Conservation (phyloP, 75 land plant species). For the Adiantum capillusveneris region DNA sequence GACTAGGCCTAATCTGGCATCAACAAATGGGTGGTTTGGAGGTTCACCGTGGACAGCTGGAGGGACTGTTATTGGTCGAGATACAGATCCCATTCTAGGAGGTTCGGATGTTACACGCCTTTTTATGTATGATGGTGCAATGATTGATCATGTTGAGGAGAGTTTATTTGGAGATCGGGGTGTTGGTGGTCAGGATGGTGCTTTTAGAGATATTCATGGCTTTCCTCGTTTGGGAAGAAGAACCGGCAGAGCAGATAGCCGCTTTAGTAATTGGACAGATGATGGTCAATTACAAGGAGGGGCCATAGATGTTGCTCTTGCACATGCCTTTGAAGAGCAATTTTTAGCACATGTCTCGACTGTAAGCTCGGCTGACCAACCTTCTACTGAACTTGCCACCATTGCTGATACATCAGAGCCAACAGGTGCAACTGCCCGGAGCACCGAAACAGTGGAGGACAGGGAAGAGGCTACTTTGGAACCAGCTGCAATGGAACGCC, state of each 20-base stretch:
- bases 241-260: slow-evolving; percentile 55
- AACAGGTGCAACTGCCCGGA: slow-evolving; percentile 2
- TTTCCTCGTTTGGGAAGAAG: slow-evolving; percentile 66
- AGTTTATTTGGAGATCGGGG: slow-evolving; percentile 63
- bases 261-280: slow-evolving; percentile 77
- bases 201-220: slow-evolving; percentile 62
- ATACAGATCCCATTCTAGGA: slow-evolving; percentile 53
- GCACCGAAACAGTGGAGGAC: slow-evolving; percentile 1
- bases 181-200: slow-evolving; percentile 50
- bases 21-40: slow-evolving; percentile 24
- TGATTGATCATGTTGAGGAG: slow-evolving; percentile 43
- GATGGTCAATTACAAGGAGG: slow-evolving; percentile 93
- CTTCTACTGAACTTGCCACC: slow-evolving; percentile 15
- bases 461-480: background rate
- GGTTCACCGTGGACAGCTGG: slow-evolving; percentile 51
- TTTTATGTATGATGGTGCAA: slow-evolving; percentile 75
- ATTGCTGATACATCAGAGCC: slow-evolving; percentile 4
- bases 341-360: slow-evolving; percentile 53
- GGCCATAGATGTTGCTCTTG: slow-evolving; percentile 68
- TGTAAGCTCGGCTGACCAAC: slow-evolving; percentile 23
- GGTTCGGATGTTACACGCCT: slow-evolving; percentile 63
- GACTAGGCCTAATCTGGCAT: slow-evolving; percentile 40
- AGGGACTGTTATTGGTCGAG: slow-evolving; percentile 39
- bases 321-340: slow-evolving; percentile 84
- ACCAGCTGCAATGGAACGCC: background rate